Conservation (phyloP, 1,284 basidiomycete genomes). For the Trichosporon faecale region DNA sequence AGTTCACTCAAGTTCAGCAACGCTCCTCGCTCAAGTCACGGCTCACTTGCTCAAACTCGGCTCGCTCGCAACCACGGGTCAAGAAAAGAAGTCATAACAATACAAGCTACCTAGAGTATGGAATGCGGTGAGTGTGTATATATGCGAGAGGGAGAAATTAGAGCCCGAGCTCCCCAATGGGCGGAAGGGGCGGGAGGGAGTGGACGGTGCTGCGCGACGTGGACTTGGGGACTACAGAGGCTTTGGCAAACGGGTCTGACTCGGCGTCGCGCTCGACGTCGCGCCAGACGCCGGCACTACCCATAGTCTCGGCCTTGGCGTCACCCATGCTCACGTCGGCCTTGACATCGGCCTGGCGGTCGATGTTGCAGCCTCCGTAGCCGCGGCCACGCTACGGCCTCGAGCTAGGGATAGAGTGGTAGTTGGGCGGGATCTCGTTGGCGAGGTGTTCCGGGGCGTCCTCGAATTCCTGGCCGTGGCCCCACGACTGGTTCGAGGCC, state of each 20-base stretch:
- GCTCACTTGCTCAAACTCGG: too few species aligned
- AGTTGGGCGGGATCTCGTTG: slow-evolving; percentile 47
- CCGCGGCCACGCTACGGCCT: background rate
- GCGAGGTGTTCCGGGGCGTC: slow-evolving; percentile 21
- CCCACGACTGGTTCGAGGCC: background rate
- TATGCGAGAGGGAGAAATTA: background rate
- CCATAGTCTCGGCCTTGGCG: too few species aligned
- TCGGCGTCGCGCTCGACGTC: too few species aligned
- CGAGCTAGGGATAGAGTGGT: slow-evolving; percentile 1
- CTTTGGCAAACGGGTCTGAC: too few species aligned
- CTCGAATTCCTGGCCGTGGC: slow-evolving; percentile 1
- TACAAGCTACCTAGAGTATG: background rate
- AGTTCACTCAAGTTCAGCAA: too few species aligned
- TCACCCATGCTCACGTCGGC: too few species aligned
- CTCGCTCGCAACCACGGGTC: background rate
- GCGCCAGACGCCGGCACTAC: too few species aligned
- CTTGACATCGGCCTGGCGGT: background rate
- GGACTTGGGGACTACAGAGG: too few species aligned
- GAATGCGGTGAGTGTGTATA: background rate
- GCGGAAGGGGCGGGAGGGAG: background rate
- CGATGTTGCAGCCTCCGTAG: too few species aligned
- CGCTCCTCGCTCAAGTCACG: too few species aligned
- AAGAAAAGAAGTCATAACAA: background rate
- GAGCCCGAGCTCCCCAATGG: background rate
- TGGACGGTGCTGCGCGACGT: background rate